Percentiles rank a stretch among this genome's conserved stretches.
phyloP scores from a whole-genome alignment of 495 filamentous ascomycete species.

The Penicillium diatomitis region DNA sequence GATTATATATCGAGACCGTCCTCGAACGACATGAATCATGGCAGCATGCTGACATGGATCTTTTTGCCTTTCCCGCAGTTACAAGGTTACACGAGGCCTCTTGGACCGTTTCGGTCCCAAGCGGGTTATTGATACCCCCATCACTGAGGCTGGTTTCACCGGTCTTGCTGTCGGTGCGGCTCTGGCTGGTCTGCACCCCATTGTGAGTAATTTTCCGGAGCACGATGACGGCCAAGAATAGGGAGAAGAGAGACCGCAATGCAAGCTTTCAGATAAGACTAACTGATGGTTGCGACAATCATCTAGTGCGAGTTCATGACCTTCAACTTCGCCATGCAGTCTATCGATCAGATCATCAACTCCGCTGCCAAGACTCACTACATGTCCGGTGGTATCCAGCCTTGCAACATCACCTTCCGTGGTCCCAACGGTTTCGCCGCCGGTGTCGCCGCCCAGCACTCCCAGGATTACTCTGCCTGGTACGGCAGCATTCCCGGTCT shows the following conservation, averaged over 20 bases:
- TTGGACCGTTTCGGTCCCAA: conserved; percentile 95
- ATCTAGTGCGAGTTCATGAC: conserved; percentile 98
- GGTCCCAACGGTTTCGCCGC: conserved; percentile 96
- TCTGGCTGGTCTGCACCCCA: conserved; percentile 84
- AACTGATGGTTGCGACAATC: not conserved
- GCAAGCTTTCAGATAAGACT: not conserved
- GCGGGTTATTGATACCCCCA: conserved; percentile 95
- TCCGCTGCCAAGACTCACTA: conserved; percentile 98
- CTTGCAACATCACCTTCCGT: conserved; percentile 98
- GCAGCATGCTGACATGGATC: conserved; percentile 6
- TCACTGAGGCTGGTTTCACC: conserved; percentile 91
- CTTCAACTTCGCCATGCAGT: conserved; percentile 99
- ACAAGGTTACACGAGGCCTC: conserved; percentile 97
- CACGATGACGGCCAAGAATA: not conserved
- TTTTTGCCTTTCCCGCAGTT: conserved; percentile 37
- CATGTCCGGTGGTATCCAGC: conserved; percentile 99
- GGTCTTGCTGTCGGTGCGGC: conserved; percentile 92
- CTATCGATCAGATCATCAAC: conserved; percentile 99
- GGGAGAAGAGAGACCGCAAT: not conserved
- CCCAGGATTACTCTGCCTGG: conserved; percentile 96
- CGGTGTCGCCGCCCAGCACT: conserved; percentile 95
- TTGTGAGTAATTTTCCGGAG: conserved; percentile 51
- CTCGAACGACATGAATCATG: not conserved
- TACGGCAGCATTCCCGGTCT: conserved; percentile 96
- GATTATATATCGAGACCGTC: not conserved